Base-by-base conservation (phyloP, 2,329 filamentous ascomycete genomes). In the Metarhizium brunneum region DNA sequence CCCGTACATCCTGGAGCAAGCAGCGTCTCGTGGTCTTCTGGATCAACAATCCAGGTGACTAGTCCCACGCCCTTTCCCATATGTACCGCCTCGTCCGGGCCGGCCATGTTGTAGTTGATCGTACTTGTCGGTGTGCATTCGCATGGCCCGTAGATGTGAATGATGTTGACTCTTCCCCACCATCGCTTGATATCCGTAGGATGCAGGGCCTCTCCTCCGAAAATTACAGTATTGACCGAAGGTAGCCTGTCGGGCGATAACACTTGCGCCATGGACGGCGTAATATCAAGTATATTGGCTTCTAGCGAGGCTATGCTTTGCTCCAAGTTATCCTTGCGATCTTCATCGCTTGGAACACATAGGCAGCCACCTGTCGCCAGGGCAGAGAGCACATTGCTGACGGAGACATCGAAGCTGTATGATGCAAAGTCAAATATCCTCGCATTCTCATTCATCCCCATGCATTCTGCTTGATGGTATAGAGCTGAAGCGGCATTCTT, bases 41-140 rank as follows among this genome's bases (percentile, higher is more conserved):
- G 50, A 35, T 66, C 59, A 6, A 63, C 59, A 36, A 69, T 56
- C 64, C 65, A 68, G 5, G 56, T 57, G 16, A 56, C 52, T 2
- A 54, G 43, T 1, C 59, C 60, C 11, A 35, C 57, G 11, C 52
- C 55, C 8, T 54, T 25, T 51, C 55, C 55, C 30, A 50, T 50
- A 16, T 25, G 8, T 14, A 20, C 20, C 45, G 35, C 45, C 35
- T 30, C 18, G 35, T 30, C 18, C 13, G 45, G 7, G 11, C 14
- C 11, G 6, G 7, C 53, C 49, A 11, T 7, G n/a, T 8, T 20
- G 7, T 7, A 8, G 38, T 52, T 52, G 40, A 52, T 45, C 8
- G 50, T 52, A 7, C 18, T 30, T 16, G 50, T 52, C 11, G 38
- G 38, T 16, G 38, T 18, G 18, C 50, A 56, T n/a, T 58, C 56